These are phyloP conservation scores for Eucalyptus leucophloia DNA, from an alignment of 345 rosid species.

Conservation along the genomic window DNA sequence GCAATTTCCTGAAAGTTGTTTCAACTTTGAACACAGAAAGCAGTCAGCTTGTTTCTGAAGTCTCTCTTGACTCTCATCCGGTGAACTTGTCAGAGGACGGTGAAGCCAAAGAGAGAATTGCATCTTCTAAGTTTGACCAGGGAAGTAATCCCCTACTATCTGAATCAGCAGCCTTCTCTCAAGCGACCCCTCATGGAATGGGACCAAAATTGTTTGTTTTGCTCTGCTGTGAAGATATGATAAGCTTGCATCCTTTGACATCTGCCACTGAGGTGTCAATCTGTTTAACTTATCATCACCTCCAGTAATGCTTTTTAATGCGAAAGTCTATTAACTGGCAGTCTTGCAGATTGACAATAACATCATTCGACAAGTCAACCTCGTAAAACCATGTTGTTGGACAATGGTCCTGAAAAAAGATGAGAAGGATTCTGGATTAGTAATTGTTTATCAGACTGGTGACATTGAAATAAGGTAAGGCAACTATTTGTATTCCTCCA, in stretches of 20 bases:
- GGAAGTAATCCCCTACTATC: conserved; percentile 11
- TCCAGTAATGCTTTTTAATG: background rate
- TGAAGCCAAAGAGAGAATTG: conserved; percentile 20
- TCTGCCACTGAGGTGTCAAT: conserved; percentile 47
- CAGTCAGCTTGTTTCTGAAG: conserved; percentile 12
- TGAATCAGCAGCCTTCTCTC: conserved; percentile 13
- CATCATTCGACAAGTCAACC: conserved; percentile 28
- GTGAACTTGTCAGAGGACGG: conserved; percentile 5
- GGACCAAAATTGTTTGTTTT: conserved; percentile 17
- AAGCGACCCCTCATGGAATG: conserved; percentile 13
- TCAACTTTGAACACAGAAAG: conserved; percentile 34
- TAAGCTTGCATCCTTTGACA: conserved; percentile 36
- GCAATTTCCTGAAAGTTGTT: background rate
- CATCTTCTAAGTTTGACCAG: background rate
- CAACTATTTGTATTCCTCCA: background rate
- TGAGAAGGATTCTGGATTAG: conserved; percentile 36
- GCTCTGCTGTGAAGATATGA: conserved; percentile 49
- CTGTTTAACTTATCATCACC: background rate
- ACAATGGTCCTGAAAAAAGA: conserved; percentile 36
- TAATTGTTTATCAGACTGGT: conserved; percentile 59
- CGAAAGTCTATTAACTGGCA: conserved; percentile 8
- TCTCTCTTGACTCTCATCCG: conserved; percentile 7
- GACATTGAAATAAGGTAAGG: conserved; percentile 56
- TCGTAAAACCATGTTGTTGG: conserved; percentile 65
- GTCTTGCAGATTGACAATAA: conserved; percentile 37